Base-by-base conservation (phyloP, 73 alveolate genomes). In the Blepharisma japonicum region DNA sequence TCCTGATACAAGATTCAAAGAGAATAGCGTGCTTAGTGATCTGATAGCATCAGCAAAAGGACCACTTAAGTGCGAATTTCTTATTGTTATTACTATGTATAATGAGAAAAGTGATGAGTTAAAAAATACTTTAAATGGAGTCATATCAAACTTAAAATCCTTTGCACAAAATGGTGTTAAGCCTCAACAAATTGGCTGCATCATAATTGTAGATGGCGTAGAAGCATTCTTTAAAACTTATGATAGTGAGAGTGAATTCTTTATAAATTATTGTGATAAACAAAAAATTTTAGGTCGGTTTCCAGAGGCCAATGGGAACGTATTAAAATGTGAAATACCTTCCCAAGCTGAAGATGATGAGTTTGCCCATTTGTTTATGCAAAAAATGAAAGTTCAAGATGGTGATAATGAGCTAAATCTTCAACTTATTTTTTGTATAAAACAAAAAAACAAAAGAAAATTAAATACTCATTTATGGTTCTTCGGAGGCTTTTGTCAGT, bases 381-480 rank as follows among this genome's bases (percentile, higher is more conserved):
- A 25, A 25, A 14, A n/a, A 14, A 61, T 39, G 6, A 0, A 5
- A n/a, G 14, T 61, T 61, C n/a, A n/a, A n/a, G 48, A 39, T 9
- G 4, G 2, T 61, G 48, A 61, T 2, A 39, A 39, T 14, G 14
- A 39, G 2, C 74, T 39, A 14, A 48, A 61, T 25, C 47, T 70
- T 7, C 11, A 85, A 32, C 68, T 86, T 48, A 49, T 82, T 6
- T 86, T 86, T 66, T 89, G 80, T 38, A 45, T 86, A 45, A 86
- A 86, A 67, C 85, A 86, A 18, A 51, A 56, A 25, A 86, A 86
- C 46, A 78, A 77, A 6, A 83, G 93, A 0, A 86, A 86, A 55
- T 77, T 86, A 55, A 85, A 86, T 50, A 71, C 90, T 3, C 93
- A 86, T 53, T 45, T 39, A 21, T 84, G 88, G 82, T 80, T 80